phyloP scores from a whole-genome alignment of 1,139 yeast genomes.

The Kodamaea derodonti region DNA sequence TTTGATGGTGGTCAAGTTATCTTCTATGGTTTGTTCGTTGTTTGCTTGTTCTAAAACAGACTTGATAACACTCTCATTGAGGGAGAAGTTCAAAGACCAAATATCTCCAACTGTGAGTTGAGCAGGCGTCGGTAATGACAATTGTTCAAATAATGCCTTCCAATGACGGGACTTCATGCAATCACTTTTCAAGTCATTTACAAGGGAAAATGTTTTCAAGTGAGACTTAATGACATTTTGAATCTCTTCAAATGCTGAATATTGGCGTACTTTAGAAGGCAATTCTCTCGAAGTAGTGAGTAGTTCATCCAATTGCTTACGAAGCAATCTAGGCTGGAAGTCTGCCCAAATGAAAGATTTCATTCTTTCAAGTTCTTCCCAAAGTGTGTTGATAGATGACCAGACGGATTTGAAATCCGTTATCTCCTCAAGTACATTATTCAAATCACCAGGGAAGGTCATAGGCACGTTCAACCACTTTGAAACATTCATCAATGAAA shows the following conservation, averaged over 20 bases:
- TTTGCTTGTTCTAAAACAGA: slow-evolving; percentile 61
- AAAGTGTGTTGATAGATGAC: slow-evolving; percentile 56
- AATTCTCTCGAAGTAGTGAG: slow-evolving; percentile 45
- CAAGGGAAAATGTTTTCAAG: slow-evolving; percentile 33
- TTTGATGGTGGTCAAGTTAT: slow-evolving; percentile 46
- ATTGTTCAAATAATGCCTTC: slow-evolving; percentile 36
- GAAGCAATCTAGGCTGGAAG: slow-evolving; percentile 44
- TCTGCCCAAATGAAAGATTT: slow-evolving; percentile 49
- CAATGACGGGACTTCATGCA: slow-evolving; percentile 69
- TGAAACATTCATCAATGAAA: slow-evolving; percentile 39
- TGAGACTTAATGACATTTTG: slow-evolving; percentile 43
- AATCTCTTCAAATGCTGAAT: slow-evolving; percentile 63
- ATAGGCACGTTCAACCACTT: slow-evolving; percentile 37
- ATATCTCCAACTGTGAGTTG: slow-evolving; percentile 49
- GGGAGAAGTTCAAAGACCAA: slow-evolving; percentile 50
- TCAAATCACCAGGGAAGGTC: slow-evolving; percentile 24
- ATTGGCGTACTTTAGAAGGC: slow-evolving; percentile 62
- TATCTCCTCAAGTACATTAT: slow-evolving; percentile 46
- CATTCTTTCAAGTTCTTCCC: slow-evolving; percentile 48
- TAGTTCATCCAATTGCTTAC: slow-evolving; percentile 51
- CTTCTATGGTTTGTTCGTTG: slow-evolving; percentile 68
- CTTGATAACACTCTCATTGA: slow-evolving; percentile 46
- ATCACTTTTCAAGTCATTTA: slow-evolving; percentile 53
- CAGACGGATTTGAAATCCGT: slow-evolving; percentile 60
- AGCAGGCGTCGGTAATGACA: slow-evolving; percentile 17